A percentile compares a stretch with the other conserved stretches of the same genome.
Evolutionary conservation across 2,329 filamentous ascomycete species (phyloP).

Genomic region (Sphaerulina musiva): DNA sequence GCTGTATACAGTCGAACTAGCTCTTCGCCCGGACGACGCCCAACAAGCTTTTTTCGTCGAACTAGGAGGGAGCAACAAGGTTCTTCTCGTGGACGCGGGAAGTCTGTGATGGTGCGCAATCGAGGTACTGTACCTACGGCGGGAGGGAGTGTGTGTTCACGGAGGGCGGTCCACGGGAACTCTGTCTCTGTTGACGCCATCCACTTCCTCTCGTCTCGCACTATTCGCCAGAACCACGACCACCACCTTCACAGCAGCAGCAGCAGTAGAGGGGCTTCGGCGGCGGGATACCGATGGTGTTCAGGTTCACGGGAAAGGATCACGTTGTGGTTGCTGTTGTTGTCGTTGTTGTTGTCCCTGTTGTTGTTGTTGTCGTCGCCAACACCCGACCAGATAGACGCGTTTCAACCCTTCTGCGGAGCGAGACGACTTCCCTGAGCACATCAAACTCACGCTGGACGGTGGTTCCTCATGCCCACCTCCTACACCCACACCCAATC

Average conservation of each 20-base stretch:
- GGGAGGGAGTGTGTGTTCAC: too few species aligned
- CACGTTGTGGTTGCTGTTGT: too few species aligned
- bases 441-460: slow-evolving; percentile 18
- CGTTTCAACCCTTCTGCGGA: slow-evolving; percentile 1
- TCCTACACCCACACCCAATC: slow-evolving; percentile 9
- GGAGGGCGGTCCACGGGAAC: neutral
- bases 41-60: too few species aligned
- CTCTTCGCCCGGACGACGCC: neutral
- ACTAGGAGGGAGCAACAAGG: neutral
- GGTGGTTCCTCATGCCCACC: slow-evolving; percentile 9
- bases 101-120: neutral
- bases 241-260: neutral
- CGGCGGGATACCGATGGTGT: neutral
- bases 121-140: too few species aligned
- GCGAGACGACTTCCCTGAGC: slow-evolving; percentile 17
- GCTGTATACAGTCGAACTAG: neutral
- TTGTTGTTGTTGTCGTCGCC: neutral
- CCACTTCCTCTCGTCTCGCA: too few species aligned
- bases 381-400: neutral
- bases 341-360: neutral
- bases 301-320: neutral
- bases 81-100: neutral
- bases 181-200: neutral
- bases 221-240: neutral
- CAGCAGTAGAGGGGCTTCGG: neutral